A percentile compares a stretch with the other conserved stretches of the same genome.
Evolutionary conservation across 2,329 filamentous ascomycete species (phyloP).

Genomic region (Chalaropsis thielavioides): DNA sequence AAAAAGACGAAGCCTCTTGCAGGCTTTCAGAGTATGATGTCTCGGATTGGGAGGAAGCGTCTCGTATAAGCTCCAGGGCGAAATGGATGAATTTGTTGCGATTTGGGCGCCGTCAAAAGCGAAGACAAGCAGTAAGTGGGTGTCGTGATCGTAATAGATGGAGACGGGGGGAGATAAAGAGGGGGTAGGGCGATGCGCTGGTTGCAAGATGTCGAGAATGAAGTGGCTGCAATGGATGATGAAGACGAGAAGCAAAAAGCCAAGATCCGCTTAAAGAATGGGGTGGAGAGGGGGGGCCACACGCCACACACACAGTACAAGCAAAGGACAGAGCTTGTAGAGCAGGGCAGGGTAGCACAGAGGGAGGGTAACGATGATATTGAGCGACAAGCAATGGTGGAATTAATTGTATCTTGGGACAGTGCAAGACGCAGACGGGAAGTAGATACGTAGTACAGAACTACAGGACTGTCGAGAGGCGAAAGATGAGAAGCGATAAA

Average conservation of each 20-base stretch:
- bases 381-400: not conserved
- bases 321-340: not conserved
- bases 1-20: not conserved
- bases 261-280: not conserved
- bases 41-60: not conserved
- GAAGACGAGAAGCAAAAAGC: not conserved
- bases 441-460: not conserved
- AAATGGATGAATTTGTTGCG: not conserved
- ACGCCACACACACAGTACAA: not conserved
- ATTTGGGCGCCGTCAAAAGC: not conserved
- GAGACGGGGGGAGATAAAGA: not conserved
- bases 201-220: not conserved
- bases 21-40: not conserved
- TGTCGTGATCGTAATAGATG: not conserved
- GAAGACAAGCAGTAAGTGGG: not conserved
- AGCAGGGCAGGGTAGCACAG: not conserved
- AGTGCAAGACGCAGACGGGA: not conserved
- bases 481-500: not conserved
- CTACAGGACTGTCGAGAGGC: not conserved
- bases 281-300: not conserved
- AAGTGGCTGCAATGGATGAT: not conserved
- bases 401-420: not conserved
- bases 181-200: too few relatives aligned
- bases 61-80: not conserved
- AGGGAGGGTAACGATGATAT: not conserved